Conservation (phyloP, 169 alveolate genomes). For the Fabrea salina region DNA sequence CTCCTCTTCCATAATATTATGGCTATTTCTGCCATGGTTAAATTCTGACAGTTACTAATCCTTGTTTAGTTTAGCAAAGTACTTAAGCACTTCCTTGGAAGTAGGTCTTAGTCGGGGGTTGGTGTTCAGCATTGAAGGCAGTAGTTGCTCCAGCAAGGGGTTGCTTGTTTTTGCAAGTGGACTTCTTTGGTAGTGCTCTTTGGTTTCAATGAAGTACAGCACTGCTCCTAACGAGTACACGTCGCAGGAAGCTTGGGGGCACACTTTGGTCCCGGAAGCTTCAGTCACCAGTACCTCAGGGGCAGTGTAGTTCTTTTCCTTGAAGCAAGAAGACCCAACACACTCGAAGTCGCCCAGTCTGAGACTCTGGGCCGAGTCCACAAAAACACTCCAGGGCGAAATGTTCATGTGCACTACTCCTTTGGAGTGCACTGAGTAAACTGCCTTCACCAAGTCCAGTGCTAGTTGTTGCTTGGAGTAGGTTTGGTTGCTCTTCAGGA, state of each 20-base stretch:
- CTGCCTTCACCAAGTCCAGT: too few species aligned
- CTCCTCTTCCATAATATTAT: too few species aligned
- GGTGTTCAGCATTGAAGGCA: too few species aligned
- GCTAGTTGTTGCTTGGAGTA: too few species aligned
- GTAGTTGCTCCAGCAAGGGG: too few species aligned
- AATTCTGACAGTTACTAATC: too few species aligned
- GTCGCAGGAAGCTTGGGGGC: background rate
- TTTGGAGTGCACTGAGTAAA: background rate
- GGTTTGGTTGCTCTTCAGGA: too few species aligned
- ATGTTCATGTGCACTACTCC: background rate
- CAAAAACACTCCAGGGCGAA: background rate
- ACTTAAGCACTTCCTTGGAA: too few species aligned
- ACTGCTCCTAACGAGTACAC: background rate
- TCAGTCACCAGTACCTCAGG: background rate
- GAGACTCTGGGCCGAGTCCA: background rate
- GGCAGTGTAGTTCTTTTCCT: background rate
- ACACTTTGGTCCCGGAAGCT: background rate
- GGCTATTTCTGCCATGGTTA: too few species aligned
- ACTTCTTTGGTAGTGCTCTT: conserved; percentile 2
- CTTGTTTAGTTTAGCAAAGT: too few species aligned
- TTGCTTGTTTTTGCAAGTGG: too few species aligned
- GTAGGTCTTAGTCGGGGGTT: too few species aligned
- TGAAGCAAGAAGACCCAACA: background rate
- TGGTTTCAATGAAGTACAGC: background rate
- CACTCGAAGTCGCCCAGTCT: background rate